Percentiles rank a stretch among this genome's conserved stretches.
Conservation (phyloP, 1,139 yeast species). For the Suhomyces kunorum region DNA sequence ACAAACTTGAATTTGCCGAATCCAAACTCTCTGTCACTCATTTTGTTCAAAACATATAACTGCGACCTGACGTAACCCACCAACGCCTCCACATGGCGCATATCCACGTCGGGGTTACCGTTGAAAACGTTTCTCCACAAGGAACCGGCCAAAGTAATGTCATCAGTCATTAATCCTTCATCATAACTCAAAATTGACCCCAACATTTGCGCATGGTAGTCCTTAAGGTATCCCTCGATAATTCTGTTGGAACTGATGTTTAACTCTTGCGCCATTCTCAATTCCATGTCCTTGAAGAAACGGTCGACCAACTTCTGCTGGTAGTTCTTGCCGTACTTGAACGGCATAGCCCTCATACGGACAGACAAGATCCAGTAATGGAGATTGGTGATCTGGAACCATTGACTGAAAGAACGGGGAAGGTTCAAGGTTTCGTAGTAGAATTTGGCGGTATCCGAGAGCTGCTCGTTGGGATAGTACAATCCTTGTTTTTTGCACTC, state of each 20-base stretch:
- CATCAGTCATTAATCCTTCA: slow-evolving; percentile 84
- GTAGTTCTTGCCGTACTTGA: slow-evolving; percentile 81
- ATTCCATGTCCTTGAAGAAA: slow-evolving; percentile 85
- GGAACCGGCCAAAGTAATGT: slow-evolving; percentile 83
- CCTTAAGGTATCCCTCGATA: slow-evolving; percentile 84
- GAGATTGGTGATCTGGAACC: slow-evolving; percentile 88
- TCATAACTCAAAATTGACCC: slow-evolving; percentile 91
- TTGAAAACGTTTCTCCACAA: slow-evolving; percentile 90
- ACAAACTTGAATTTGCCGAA: slow-evolving; percentile 85
- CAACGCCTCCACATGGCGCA: slow-evolving; percentile 81
- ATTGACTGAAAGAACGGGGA: slow-evolving; percentile 86
- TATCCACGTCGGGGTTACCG: slow-evolving; percentile 79
- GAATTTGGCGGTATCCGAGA: slow-evolving; percentile 64
- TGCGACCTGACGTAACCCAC: slow-evolving; percentile 89
- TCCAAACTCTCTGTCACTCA: slow-evolving; percentile 90
- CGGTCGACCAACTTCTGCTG: slow-evolving; percentile 92
- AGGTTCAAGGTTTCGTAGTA: slow-evolving; percentile 79
- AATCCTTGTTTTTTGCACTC: slow-evolving; percentile 85
- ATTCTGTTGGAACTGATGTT: slow-evolving; percentile 81
- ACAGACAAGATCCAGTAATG: slow-evolving; percentile 94
- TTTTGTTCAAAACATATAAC: slow-evolving; percentile 77
- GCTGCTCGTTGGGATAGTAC: slow-evolving; percentile 68
- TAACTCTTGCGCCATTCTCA: slow-evolving; percentile 81
- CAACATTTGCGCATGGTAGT: slow-evolving; percentile 84
- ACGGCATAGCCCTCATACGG: slow-evolving; percentile 95